phyloP scores from a whole-genome alignment of 495 filamentous ascomycete species.

The Parmelia sp. region DNA sequence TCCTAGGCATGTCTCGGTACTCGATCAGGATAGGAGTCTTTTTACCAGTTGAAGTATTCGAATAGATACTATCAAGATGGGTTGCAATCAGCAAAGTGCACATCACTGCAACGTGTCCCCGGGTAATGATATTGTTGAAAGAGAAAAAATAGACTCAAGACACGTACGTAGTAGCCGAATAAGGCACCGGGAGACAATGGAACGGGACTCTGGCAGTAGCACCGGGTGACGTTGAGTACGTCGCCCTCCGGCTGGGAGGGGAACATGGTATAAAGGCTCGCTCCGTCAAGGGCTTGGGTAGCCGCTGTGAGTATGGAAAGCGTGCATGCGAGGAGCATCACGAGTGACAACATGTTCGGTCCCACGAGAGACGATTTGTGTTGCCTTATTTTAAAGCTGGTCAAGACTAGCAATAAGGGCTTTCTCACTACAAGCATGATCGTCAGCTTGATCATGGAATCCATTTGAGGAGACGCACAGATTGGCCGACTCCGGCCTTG shows the following conservation, averaged over 20 bases:
- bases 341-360: not conserved
- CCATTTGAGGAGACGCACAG: not conserved
- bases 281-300: not conserved
- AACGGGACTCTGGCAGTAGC: not conserved
- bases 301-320: not conserved
- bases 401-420: not conserved
- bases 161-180: slow-evolving; percentile 8
- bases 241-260: not conserved
- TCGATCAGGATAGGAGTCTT: too few relatives aligned
- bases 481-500: not conserved
- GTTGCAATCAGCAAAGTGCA: not conserved
- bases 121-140: not conserved
- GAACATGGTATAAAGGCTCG: not conserved
- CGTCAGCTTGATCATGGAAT: not conserved
- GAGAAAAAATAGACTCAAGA: not conserved
- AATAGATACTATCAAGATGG: not conserved
- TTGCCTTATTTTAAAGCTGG: not conserved
- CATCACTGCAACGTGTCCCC: not conserved
- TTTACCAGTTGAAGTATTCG: not conserved
- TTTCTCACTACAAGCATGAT: not conserved
- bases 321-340: not conserved
- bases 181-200: not conserved
- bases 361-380: not conserved
- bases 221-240: slow-evolving; percentile 3
- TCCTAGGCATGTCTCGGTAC: too few relatives aligned